phyloP scores from a whole-genome alignment of 2,329 filamentous ascomycete genomes.

The Hypoxylon sp. region DNA sequence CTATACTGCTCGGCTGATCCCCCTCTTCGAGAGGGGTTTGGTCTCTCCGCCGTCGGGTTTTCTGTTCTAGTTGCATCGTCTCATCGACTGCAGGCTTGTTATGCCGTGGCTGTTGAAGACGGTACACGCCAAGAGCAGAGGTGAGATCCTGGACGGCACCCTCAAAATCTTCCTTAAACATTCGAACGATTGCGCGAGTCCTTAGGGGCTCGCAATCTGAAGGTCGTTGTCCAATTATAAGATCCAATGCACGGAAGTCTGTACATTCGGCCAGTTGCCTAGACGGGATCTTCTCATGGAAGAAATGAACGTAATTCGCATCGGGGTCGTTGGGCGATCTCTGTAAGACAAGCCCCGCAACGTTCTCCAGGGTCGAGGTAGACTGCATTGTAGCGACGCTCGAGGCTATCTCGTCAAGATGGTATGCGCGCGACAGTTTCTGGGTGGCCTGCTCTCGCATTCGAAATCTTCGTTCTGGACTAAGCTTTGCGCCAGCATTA shows the following conservation, averaged over 20 bases:
- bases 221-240: constrained; percentile 76
- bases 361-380: constrained; percentile 81
- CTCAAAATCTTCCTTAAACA: constrained; percentile 81
- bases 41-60: constrained; percentile 52
- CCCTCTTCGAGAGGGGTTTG: constrained; percentile 53
- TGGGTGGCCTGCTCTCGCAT: constrained; percentile 86
- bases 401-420: constrained; percentile 85
- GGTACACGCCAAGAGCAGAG: constrained; percentile 70
- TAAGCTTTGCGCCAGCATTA: constrained; percentile 76
- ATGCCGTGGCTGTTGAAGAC: constrained; percentile 69
- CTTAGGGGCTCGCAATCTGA: constrained; percentile 77
- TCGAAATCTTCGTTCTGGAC: constrained; percentile 81
- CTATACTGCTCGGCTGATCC: constrained; percentile 80
- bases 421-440: constrained; percentile 83
- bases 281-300: constrained; percentile 89
- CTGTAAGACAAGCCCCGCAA: constrained; percentile 80
- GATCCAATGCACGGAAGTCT: constrained; percentile 74
- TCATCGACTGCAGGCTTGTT: constrained; percentile 62
- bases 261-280: constrained; percentile 81
- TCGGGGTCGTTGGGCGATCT: constrained; percentile 77
- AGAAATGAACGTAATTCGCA: constrained; percentile 92
- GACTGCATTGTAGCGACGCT: constrained; percentile 89
- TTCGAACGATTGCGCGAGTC: constrained; percentile 80
- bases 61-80: constrained; percentile 65
- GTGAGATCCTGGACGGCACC: constrained; percentile 80